phyloP scores from a whole-genome alignment of 1,139 yeast species.

The Scheffersomyces titani region DNA sequence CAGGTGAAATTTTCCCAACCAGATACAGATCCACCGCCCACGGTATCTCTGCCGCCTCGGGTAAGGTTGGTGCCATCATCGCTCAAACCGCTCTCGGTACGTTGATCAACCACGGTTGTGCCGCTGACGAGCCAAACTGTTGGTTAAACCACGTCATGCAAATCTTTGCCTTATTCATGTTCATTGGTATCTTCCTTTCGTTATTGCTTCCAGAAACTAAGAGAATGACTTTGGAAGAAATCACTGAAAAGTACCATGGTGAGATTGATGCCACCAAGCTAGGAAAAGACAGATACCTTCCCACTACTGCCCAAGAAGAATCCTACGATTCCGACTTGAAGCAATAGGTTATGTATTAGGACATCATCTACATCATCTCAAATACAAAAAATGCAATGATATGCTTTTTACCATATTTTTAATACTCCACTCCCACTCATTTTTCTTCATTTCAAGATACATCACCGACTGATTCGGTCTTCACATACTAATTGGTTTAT shows the following conservation, averaged over 20 bases:
- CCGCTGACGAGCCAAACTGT: slow-evolving; percentile 60
- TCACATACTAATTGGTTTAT: background rate
- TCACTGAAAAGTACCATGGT: slow-evolving; percentile 75
- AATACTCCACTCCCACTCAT: background rate
- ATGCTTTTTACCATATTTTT: background rate
- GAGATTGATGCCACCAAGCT: slow-evolving; percentile 56
- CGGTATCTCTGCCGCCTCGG: slow-evolving; percentile 94
- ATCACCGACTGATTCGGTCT: background rate
- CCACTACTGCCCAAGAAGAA: slow-evolving; percentile 16
- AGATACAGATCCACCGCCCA: slow-evolving; percentile 98
- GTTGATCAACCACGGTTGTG: slow-evolving; percentile 74
- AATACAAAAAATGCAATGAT: background rate
- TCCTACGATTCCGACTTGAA: slow-evolving; percentile 16
- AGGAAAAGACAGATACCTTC: slow-evolving; percentile 16
- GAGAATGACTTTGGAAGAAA: slow-evolving; percentile 83
- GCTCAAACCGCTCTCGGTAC: slow-evolving; percentile 93
- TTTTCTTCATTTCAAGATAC: background rate
- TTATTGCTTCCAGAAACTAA: slow-evolving; percentile 84
- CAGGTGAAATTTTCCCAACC: slow-evolving; percentile 97
- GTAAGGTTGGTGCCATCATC: slow-evolving; percentile 95
- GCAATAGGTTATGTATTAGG: slow-evolving; percentile 7
- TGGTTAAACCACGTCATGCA: slow-evolving; percentile 91
- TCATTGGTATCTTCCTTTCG: slow-evolving; percentile 66
- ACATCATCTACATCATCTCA: slow-evolving; percentile 1
- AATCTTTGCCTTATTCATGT: slow-evolving; percentile 89